Percentiles rank a stretch among this genome's conserved stretches.
These are phyloP conservation scores for Didymella segeticola DNA, from an alignment of 2,329 filamentous ascomycete species.

Conservation along the genomic window DNA sequence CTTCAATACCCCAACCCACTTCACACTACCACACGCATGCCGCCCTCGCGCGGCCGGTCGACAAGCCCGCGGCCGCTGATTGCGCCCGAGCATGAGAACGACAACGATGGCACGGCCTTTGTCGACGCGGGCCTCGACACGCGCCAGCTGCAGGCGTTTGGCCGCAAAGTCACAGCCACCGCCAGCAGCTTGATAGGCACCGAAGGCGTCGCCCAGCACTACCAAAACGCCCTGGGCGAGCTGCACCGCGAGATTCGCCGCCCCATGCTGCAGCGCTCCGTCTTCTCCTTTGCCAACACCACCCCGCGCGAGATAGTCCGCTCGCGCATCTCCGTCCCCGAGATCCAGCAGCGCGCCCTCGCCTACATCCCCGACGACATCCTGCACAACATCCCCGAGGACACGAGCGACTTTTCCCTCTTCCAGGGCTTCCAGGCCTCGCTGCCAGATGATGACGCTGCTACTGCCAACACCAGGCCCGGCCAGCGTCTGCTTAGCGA, in stretches of 20 bases:
- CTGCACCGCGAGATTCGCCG: conserved; percentile 88
- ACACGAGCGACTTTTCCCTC: conserved; percentile 84
- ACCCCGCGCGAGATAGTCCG: conserved; percentile 94
- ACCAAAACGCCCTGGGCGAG: conserved; percentile 85
- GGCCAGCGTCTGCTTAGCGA: too few species aligned
- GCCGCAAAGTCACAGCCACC: conserved; percentile 92
- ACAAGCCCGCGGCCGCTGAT: conserved; percentile 40
- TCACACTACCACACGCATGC: conserved; percentile 31
- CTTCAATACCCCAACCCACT: too few species aligned
- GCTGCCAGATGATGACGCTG: conserved; percentile 76
- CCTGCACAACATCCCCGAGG: conserved; percentile 85
- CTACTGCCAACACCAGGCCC: conserved; percentile 59
- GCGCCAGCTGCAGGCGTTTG: conserved; percentile 88
- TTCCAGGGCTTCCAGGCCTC: conserved; percentile 97
- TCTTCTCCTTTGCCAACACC: conserved; percentile 89
- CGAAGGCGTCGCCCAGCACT: conserved; percentile 67
- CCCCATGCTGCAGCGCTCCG: conserved; percentile 82
- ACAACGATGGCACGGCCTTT: conserved; percentile 42
- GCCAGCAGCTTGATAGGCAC: conserved; percentile 83
- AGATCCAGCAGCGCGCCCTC: conserved; percentile 93
- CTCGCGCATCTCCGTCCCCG: conserved; percentile 84
- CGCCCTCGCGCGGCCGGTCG: conserved; percentile 37
- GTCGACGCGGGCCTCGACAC: conserved; percentile 56
- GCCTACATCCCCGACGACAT: conserved; percentile 90
- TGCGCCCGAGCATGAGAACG: conserved; percentile 35